Evolutionary conservation across 116 monocot genomes (phyloP).

Genomic region (Papilionanthe hybrid): DNA sequence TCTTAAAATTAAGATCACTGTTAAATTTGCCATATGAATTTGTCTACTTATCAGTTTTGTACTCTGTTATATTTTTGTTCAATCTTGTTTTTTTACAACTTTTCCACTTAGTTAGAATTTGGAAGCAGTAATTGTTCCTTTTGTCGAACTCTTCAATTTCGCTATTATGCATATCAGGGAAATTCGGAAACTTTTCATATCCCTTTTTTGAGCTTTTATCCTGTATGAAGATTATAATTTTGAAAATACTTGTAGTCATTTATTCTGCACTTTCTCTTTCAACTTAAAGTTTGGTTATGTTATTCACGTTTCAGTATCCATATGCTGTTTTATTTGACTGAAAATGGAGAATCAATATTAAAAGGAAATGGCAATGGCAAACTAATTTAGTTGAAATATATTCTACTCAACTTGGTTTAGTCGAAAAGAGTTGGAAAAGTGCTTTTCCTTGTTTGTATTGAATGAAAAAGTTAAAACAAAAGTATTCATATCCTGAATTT

Average conservation of each 20-base stretch:
- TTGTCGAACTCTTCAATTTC: neutral
- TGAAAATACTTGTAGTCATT: neutral
- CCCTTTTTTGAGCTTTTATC: neutral
- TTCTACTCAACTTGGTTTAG: neutral
- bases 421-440: too few relatives aligned
- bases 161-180: neutral
- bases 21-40: neutral
- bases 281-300: neutral
- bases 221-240: neutral
- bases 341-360: neutral
- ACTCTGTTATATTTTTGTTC: neutral
- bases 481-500: too few relatives aligned
- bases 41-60: neutral
- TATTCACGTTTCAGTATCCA: neutral
- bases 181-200: neutral
- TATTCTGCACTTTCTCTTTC: neutral
- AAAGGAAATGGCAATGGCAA: neutral
- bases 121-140: neutral
- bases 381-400: neutral
- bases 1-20: neutral
- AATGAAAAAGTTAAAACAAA: too few relatives aligned
- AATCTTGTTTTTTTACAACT: neutral
- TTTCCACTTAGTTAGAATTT: neutral
- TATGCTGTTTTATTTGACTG: neutral
- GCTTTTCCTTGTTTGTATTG: too few relatives aligned